Evolutionary conservation across 78 protist species (phyloP), one percentile per base, ranked within the genome.

Genomic region (Tieghemostelium lacteum): DNA sequence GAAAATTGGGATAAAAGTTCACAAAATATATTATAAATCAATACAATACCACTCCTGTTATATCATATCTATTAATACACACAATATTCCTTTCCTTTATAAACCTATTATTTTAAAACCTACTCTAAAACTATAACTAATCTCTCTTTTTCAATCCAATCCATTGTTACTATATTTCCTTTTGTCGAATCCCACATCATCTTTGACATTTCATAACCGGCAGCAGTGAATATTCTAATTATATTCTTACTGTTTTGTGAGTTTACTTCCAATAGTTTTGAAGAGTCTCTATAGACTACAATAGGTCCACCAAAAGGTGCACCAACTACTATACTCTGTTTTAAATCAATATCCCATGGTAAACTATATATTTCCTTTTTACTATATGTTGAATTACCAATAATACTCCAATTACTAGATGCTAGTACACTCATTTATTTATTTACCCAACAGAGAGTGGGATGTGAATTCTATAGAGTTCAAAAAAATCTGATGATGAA

Each of bases 271-370:
- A 80, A 33, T 17, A 64, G 33, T 67, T 80, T 80, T 24, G 88
- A 28, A 5, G 66, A 34, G 49, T 80, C 88, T 40, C 88, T 49
- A 29, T 58, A 66, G 2, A 80, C 88, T 12, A 76, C 88, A 0
- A 80, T 80, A 20, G 88, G 88, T 29, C 88, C 88, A n/a, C 58
- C 88, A 67, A 65, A 65, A 17, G 88, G 88, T 28, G 88, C 75
- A 26, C 61, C 88, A 24, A 80, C 57, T n/a, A 62, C 50, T 26
- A 80, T 71, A 34, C 49, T 60, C 31, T 55, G 73, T 52, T 62
- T 66, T 29, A 65, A 34, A 37, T 80, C 76, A 26, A 80, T 76
- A 80, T 80, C 88, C 88, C 88, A 80, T 17, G 61, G 6, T 54
- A 80, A 45, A 52, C 37, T 52, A 55, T 80, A 80, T 22, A 80